Base-by-base conservation (phyloP, 495 filamentous ascomycete genomes). In the Hypomontagnella submonticulosa region DNA sequence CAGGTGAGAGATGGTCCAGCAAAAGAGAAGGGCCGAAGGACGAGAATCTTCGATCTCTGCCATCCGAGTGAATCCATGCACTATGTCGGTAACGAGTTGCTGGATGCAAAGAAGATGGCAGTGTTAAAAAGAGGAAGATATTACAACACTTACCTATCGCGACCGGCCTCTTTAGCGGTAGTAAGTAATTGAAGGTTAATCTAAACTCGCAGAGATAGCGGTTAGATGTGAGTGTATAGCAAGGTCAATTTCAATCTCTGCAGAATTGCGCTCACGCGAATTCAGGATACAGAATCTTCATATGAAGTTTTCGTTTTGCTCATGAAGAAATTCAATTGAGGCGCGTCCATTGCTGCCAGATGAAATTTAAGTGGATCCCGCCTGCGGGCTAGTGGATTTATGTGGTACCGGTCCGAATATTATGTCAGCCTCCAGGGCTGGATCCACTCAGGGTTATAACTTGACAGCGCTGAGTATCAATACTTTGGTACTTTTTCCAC, bases 51-150 rank as follows among this genome's bases (percentile, higher is more conserved):
- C 51, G 23, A 63, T 67, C 38, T 75, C 54, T 61, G 60, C 63
- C 69, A 58, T 59, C 65, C 61, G 63, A 71, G 66, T 66, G 68
- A 67, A 63, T 67, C 71, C 69, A 57, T 42, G 65, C 57, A 58
- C 61, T 52, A 67, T 51, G 13, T 27, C 19, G 42, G 23, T 12
- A 54, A 57, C 55, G 38, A 68, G 59, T 67, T 69, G 67, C 57
- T 50, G 57, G 61, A 69, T 57, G 38, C 57, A 71, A 70, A 71
- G 63, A 66, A 66, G 73, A 70, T 33, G 69, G 46, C 71, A 61
- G 38, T 23, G 30, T 50, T 54, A 52, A 61, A 38, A 48, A 48
- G 27, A 4, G 5, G 18, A 53, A 32, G 43, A 42, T 59, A 37
- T 55, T 33, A 48, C 50, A 65, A 55, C 59, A 74, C 69, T 71